Evolutionary conservation across 2,329 filamentous ascomycete species (phyloP).

Genomic region (Paraphoma chrysanthemicola): DNA sequence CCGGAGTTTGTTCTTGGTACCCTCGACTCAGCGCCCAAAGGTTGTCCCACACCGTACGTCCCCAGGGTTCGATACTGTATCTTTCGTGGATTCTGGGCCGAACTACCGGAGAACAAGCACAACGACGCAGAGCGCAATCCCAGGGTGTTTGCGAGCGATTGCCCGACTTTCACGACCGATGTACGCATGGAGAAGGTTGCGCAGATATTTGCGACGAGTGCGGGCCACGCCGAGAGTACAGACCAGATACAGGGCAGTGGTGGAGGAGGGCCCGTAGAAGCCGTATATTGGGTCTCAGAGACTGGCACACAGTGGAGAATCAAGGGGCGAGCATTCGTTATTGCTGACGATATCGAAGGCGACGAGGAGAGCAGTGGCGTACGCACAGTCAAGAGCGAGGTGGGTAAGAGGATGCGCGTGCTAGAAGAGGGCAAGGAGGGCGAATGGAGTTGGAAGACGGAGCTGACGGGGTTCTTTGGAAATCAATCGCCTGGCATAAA

Average conservation of each 20-base stretch:
- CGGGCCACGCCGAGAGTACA: slow-evolving; percentile 54
- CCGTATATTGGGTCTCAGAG: slow-evolving; percentile 79
- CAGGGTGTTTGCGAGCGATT: slow-evolving; percentile 73
- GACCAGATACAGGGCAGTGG: slow-evolving; percentile 60
- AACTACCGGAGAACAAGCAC: slow-evolving; percentile 73
- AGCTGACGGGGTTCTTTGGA: slow-evolving; percentile 87
- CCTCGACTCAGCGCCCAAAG: slow-evolving; percentile 51
- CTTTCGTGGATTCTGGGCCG: slow-evolving; percentile 83
- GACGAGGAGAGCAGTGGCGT: slow-evolving; percentile 62
- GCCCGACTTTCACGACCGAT: slow-evolving; percentile 87
- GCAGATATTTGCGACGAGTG: slow-evolving; percentile 68
- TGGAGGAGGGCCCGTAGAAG: slow-evolving; percentile 77
- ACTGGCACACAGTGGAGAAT: slow-evolving; percentile 83
- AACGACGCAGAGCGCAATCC: slow-evolving; percentile 78
- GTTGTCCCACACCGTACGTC: slow-evolving; percentile 50
- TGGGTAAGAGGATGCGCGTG: slow-evolving; percentile 69
- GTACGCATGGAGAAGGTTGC: slow-evolving; percentile 82
- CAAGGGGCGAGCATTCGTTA: slow-evolving; percentile 75
- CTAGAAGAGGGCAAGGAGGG: slow-evolving; percentile 52
- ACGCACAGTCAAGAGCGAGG: slow-evolving; percentile 64
- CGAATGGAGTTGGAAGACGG: slow-evolving; percentile 78
- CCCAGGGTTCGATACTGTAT: slow-evolving; percentile 79
- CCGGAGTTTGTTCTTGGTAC: slow-evolving; percentile 62
- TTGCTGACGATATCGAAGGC: slow-evolving; percentile 72
- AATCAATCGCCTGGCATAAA: slow-evolving; percentile 84